Conservation (phyloP, 306 rosid species). For the Hippophae rhamnoides region DNA sequence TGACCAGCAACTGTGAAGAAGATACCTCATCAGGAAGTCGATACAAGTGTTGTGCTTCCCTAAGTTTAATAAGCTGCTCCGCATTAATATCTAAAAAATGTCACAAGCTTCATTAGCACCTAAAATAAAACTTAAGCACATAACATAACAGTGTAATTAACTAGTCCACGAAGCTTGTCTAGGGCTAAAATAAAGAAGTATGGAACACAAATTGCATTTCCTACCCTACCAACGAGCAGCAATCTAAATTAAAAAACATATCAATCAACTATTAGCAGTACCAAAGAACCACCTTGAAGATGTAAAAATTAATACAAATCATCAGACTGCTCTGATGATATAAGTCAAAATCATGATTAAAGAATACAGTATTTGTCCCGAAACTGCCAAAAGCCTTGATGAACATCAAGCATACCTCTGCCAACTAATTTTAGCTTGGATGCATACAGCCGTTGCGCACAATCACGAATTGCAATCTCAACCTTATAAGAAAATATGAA, state of each 20-base stretch:
- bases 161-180: too few species aligned
- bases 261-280: too few species aligned
- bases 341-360: too few species aligned
- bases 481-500: conserved; percentile 36
- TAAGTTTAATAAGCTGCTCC: conserved; percentile 62
- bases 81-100: conserved; percentile 46
- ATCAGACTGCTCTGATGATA: too few species aligned
- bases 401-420: conserved; percentile 48
- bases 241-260: too few species aligned
- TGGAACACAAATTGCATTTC: too few species aligned
- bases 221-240: too few species aligned
- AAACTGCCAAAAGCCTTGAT: neutral
- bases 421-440: conserved; percentile 66
- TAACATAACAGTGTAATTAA: neutral
- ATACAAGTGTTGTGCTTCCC: conserved; percentile 51
- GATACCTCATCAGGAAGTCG: conserved; percentile 81
- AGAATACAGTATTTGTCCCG: neutral
- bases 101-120: conserved; percentile 17
- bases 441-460: conserved; percentile 80
- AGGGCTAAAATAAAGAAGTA: too few species aligned
- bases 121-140: neutral
- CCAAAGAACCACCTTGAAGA: too few species aligned
- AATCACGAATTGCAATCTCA: conserved; percentile 89
- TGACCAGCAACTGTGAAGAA: conserved; percentile 11
- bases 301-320: too few species aligned